A percentile compares a stretch with the other conserved stretches of the same genome.
phyloP scores from a whole-genome alignment of 2,329 filamentous ascomycete species.

The Xylariales sp. region DNA sequence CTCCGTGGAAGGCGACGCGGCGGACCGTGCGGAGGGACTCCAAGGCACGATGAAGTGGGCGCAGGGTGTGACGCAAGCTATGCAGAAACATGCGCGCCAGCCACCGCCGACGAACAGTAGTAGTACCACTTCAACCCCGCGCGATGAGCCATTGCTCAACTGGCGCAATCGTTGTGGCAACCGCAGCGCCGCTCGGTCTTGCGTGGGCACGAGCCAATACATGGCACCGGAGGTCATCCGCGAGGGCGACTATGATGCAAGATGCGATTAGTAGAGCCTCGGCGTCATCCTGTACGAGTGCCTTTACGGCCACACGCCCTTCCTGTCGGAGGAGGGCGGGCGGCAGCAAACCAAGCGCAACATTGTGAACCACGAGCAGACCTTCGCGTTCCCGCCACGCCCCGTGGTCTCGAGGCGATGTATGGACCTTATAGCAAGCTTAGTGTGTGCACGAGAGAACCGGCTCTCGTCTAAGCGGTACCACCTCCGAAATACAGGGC shows the following conservation, averaged over 20 bases:
- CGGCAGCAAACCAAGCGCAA: constrained; percentile 86
- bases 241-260: constrained; percentile 85
- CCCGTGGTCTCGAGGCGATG: constrained; percentile 76
- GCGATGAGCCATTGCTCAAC: constrained; percentile 66
- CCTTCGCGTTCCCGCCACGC: constrained; percentile 76
- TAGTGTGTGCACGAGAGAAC: constrained; percentile 79
- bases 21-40: constrained; percentile 65
- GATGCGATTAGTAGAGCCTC: constrained; percentile 98
- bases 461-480: constrained; percentile 84
- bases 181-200: constrained; percentile 80
- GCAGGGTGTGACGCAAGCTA: constrained; percentile 53
- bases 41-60: constrained; percentile 54
- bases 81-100: constrained; percentile 55
- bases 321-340: constrained; percentile 78
- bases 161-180: constrained; percentile 78
- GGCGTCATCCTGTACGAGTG: constrained; percentile 96
- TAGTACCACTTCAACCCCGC: constrained; percentile 23
- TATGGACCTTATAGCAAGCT: constrained; percentile 77
- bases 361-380: constrained; percentile 79
- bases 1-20: constrained; percentile 76
- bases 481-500: constrained; percentile 68
- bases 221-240: constrained; percentile 96
- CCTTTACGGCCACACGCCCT: constrained; percentile 90
- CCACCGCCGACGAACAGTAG: constrained; percentile 45
- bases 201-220: constrained; percentile 96